These are phyloP conservation scores for Ustilago esculenta DNA, from an alignment of 1,284 basidiomycete genomes.

Conservation along the genomic window DNA sequence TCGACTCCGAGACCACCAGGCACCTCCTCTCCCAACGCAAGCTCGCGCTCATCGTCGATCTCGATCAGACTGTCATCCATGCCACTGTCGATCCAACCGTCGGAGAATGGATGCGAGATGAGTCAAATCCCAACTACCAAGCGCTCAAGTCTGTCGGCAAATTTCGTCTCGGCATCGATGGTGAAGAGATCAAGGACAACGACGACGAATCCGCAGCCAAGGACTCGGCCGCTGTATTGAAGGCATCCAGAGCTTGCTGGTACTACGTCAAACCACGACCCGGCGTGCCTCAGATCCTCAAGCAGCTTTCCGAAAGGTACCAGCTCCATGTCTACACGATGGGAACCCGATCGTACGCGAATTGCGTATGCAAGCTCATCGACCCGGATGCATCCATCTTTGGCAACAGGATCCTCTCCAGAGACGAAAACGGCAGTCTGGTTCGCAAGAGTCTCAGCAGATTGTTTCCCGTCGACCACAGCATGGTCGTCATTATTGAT, in stretches of 20 bases:
- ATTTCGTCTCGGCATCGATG: conserved; percentile 85
- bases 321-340: conserved; percentile 99
- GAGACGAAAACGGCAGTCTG: conserved; percentile 84
- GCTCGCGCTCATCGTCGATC: conserved; percentile 93
- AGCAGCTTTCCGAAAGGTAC: conserved; percentile 79
- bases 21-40: conserved; percentile 80
- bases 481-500: conserved; percentile 99
- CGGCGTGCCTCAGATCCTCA: conserved; percentile 82
- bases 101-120: conserved; percentile 92
- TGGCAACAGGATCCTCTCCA: conserved; percentile 84
- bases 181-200: conserved; percentile 69
- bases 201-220: conserved; percentile 27
- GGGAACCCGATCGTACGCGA: conserved; percentile 96
- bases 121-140: conserved; percentile 84
- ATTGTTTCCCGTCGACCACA: conserved; percentile 89
- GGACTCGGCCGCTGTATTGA: conserved; percentile 11
- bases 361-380: conserved; percentile 90
- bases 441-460: conserved; percentile 90
- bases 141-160: conserved; percentile 84
- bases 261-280: conserved; percentile 96
- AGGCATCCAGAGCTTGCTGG: conserved; percentile 74
- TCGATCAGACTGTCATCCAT: conserved; percentile 98
- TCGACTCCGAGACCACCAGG: conserved; percentile 82
- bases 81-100: conserved; percentile 98
- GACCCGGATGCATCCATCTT: conserved; percentile 89